These are phyloP conservation scores for Noccaea bulbosa DNA, from an alignment of 345 rosid species.

Conservation along the genomic window DNA sequence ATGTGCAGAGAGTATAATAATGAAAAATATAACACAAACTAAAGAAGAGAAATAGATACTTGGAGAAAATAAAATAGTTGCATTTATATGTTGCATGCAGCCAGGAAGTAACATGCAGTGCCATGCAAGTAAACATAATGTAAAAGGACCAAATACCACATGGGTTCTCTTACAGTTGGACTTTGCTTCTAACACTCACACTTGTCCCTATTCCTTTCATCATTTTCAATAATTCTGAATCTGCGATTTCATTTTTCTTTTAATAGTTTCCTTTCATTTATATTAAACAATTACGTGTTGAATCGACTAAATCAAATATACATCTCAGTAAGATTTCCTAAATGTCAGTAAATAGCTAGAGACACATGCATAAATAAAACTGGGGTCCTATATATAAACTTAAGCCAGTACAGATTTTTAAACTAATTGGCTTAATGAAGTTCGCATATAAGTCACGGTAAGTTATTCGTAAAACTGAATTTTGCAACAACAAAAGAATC, in stretches of 20 bases:
- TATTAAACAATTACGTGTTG: not conserved
- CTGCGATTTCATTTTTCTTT: not conserved
- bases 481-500: not conserved
- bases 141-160: constrained; percentile 41
- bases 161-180: constrained; percentile 44
- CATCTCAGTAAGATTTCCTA: not conserved
- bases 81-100: constrained; percentile 44
- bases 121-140: constrained; percentile 46
- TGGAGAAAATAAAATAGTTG: constrained; percentile 1
- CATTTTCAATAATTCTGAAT: constrained; percentile 38
- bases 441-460: not conserved
- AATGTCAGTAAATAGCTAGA: not conserved
- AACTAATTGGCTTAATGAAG: not conserved
- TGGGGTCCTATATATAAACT: too few species aligned
- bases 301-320: not conserved
- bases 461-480: not conserved
- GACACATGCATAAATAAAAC: not conserved
- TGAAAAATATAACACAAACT: not conserved
- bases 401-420: not conserved
- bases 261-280: not conserved
- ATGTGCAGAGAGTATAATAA: constrained; percentile 23
- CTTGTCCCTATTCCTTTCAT: constrained; percentile 35
- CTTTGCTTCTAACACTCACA: constrained; percentile 46
- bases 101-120: constrained; percentile 45
- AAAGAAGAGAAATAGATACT: constrained; percentile 6